Base-by-base conservation (phyloP, 345 rosid genomes). In the Ceriops tagal region DNA sequence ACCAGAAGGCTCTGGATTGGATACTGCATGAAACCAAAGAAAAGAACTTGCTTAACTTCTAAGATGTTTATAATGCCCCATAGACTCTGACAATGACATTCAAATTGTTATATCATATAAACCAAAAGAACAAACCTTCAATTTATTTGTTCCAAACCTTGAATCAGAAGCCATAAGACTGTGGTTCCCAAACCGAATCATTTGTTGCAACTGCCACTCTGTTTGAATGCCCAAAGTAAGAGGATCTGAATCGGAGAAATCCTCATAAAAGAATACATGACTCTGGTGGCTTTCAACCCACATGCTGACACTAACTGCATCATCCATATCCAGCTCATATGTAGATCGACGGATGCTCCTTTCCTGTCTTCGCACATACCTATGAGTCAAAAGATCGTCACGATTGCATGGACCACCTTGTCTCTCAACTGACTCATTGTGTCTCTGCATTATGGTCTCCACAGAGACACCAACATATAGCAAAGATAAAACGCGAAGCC, bases 161-260 rank as follows among this genome's bases (percentile, higher is more conserved):
- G 96, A 92, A 77, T 88, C 96, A 67, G 96, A 92, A 69, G 92
- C 98, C 80, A 95, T 21, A 58, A 95, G 86, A 81, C 96, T 79
- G 71, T 82, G 73, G 74, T 92, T 92, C 26, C 99, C 99, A 84
- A 87, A 92, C 51, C 87, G 92, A 76, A 92, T 90, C 97, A 95
- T 83, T 80, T 95, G 99, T 72, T 92, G 99, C 85, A 95, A 78
- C 79, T 95, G 99, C 99, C 97, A 95, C 78, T 95, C 97, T 20
- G 96, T 91, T 71, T 95, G 99, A 53, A 95, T 85, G 51, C 99
- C 97, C 83, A 92, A 80, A 31, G 79, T 72, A 72, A 92, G 92
- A 61, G 97, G 93, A 39, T 71, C 88, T n/a, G 87, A 78, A 46
- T 90, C 88, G 73, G 96, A 86, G 79, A 88, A 85, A 56, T 83